A percentile compares a stretch with the other conserved stretches of the same genome.
Evolutionary conservation across 352 stramenopile species (phyloP).

Genomic region (Pythium aquatile): DNA sequence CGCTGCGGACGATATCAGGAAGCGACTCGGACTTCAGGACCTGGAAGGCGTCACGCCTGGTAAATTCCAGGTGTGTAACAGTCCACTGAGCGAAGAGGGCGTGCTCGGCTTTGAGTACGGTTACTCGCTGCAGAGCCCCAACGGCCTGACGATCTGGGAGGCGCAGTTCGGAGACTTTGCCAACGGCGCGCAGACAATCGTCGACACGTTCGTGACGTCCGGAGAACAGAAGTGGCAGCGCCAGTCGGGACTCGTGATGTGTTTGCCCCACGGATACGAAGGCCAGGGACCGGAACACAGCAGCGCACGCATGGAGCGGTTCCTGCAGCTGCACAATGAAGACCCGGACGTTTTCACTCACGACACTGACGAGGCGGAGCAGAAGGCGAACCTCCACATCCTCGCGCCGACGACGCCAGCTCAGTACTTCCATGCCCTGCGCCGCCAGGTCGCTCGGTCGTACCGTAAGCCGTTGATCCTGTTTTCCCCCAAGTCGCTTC

Average conservation of each 20-base stretch:
- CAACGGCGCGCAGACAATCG: conserved; percentile 87
- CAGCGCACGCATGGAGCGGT: conserved; percentile 81
- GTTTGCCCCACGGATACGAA: conserved; percentile 84
- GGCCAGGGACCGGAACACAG: conserved; percentile 85
- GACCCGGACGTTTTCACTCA: conserved; percentile 65
- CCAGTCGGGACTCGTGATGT: conserved; percentile 86
- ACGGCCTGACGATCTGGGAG: conserved; percentile 90
- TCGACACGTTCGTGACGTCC: conserved; percentile 83
- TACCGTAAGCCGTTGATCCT: conserved; percentile 83
- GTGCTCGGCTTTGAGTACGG: conserved; percentile 88
- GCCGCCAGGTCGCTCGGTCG: conserved; percentile 69
- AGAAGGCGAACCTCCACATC: conserved; percentile 73
- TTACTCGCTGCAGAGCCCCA: conserved; percentile 79
- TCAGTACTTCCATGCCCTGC: conserved; percentile 97
- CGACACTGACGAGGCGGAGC: conserved; percentile 41
- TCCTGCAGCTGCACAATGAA: conserved; percentile 80
- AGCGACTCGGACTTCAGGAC: conserved; percentile 35
- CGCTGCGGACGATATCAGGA: conserved; percentile 41
- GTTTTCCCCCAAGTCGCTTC: conserved; percentile 80
- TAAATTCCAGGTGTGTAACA: conserved; percentile 81
- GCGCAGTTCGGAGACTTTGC: conserved; percentile 89
- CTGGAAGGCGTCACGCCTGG: conserved; percentile 43
- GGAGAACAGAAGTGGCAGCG: conserved; percentile 89
- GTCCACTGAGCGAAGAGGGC: conserved; percentile 76
- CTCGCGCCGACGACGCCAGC: conserved; percentile 86